Base-by-base conservation (phyloP, 2,329 filamentous ascomycete species). In the Drechmeria coniospora region DNA sequence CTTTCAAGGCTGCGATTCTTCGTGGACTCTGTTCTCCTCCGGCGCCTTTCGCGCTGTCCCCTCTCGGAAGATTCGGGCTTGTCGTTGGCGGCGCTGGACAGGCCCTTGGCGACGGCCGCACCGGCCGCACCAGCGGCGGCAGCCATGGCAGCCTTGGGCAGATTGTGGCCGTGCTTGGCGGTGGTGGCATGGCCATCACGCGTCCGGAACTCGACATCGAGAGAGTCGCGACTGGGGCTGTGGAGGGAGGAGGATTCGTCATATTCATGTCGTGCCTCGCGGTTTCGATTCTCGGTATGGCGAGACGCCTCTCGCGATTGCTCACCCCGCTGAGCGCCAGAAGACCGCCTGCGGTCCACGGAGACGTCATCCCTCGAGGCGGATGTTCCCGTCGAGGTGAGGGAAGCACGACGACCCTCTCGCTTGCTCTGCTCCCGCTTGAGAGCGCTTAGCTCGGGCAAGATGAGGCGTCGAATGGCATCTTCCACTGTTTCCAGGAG, bases 401-500 rank as follows among this genome's bases (percentile, higher is more conserved):
- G 45, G 18, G 80, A 86, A 32, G 74, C 76, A 30, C 70, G 71
- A 8, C 70, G 71, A 41, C 73, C 77, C 37, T 78, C 68, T 36
- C 77, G 73, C 37, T 78, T 77, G 50, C 81, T 86, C 49, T 87
- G 80, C 45, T 93, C 84, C 42, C 86, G 74, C 51, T 93, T 94
- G 30, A 98, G 61, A 8, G 84, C 82, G 41, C 83, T 87, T 24
- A 98, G 63, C 51, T 98, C 87, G 0, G 90, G 90, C 3, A 98
- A 57, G 29, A 94, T 92, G 27, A 93, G 64, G 26, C 84, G 71
- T 36, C 83, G 76, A 44, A 94, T 92, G 10, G 84, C 84, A 54
- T 93, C 84, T 54, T 94, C 86, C 3, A 94, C 86, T 0, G 84
- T 90, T 44, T 90, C 81, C 2, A 94, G 65, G 2, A 94, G 59